phyloP scores from a whole-genome alignment of 202 grass and related monocot species.

The Saccharum hybrid region DNA sequence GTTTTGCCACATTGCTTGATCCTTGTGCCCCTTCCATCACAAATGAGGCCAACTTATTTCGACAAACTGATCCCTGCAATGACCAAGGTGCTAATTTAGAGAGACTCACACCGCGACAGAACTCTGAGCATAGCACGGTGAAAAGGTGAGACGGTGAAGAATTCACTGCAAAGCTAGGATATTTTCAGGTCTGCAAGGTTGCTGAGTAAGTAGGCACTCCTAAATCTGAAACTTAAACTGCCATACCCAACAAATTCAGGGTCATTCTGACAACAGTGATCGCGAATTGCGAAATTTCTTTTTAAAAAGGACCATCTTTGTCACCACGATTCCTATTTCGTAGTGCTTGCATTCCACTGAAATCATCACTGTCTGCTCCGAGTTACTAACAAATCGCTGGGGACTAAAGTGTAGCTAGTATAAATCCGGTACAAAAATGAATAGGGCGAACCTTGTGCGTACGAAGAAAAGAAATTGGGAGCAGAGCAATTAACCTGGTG shows the following conservation, averaged over 20 bases:
- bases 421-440: constrained; percentile 1
- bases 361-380: background rate
- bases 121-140: background rate
- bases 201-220: background rate
- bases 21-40: constrained; percentile 44
- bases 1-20: constrained; percentile 18
- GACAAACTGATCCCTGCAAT: constrained; percentile 44
- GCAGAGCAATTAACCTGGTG: constrained; percentile 40
- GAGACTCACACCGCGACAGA: background rate
- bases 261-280: background rate
- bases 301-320: background rate
- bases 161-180: background rate
- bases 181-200: background rate
- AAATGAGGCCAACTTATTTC: constrained; percentile 40
- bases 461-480: background rate
- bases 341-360: background rate
- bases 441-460: background rate
- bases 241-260: background rate
- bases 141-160: background rate
- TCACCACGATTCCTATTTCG: background rate
- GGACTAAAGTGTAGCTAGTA: background rate
- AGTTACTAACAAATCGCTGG: background rate
- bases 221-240: background rate
- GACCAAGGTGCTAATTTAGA: background rate
- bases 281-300: background rate